Percentiles rank a stretch among this genome's conserved stretches.
These are phyloP conservation scores for Fraxinus dipetala DNA, from an alignment of 305 asterid species.

Conservation along the genomic window DNA sequence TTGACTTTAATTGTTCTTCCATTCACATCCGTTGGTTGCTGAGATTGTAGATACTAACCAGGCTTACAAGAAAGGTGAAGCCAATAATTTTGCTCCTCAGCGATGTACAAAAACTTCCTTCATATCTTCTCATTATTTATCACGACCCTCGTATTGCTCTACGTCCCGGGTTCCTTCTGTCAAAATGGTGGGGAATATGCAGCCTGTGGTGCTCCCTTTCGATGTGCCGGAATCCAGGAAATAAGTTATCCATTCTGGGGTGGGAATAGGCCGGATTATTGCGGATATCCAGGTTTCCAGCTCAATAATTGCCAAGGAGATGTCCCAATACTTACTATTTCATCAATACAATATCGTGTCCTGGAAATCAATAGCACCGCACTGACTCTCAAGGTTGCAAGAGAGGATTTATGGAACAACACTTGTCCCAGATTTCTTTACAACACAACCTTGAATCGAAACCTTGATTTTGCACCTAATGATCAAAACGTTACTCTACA, in stretches of 20 bases:
- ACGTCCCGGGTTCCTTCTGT: constrained; percentile 19
- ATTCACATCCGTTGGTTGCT: background rate
- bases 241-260: constrained; percentile 55
- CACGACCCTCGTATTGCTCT: background rate
- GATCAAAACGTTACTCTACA: constrained; percentile 32
- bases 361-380: background rate
- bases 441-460: constrained; percentile 32
- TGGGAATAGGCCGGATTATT: constrained; percentile 30
- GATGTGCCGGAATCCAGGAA: constrained; percentile 30
- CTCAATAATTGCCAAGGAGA: constrained; percentile 28
- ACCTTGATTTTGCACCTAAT: constrained; percentile 10
- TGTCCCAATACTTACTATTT: constrained; percentile 22
- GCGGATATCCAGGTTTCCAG: constrained; percentile 56
- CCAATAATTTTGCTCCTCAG: background rate
- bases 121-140: background rate
- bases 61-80: background rate
- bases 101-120: background rate
- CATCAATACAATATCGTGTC: constrained; percentile 29
- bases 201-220: constrained; percentile 30
- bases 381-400: constrained; percentile 32
- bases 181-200: constrained; percentile 24
- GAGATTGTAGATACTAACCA: background rate
- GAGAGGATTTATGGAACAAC: constrained; percentile 42
- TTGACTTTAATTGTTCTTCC: background rate
- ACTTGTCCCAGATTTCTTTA: constrained; percentile 21